Evolutionary conservation across 192 early-diverging fungal species (phyloP), one percentile per base, ranked within the genome.

Genomic region (Thamnidium elegans): DNA sequence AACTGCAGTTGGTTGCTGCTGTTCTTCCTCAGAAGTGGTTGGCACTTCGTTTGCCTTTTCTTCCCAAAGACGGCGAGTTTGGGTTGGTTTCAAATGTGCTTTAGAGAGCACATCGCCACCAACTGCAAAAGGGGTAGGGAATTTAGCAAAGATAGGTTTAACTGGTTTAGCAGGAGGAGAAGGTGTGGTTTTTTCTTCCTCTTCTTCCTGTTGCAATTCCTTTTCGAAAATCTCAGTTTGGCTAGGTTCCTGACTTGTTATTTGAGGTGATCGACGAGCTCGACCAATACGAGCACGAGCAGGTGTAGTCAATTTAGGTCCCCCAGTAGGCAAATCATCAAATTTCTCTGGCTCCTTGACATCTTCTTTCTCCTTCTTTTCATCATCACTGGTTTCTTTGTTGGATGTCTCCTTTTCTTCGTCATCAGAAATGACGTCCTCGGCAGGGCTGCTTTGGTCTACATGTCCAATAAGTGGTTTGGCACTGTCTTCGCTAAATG

Each of bases 71-170:
- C 70, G 61, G 20, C 74, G 69, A 14, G 42, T 26, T 55, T 65
- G 63, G 14, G 68, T 66, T 45, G 74, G 74, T 34, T 76, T 76
- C 20, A 76, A 55, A 6, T 53, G 58, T 1, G 46, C 45, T 7
- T 62, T 46, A 3, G 59, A 44, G 23, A 63, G 47, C 10, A 53
- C 65, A 20, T 61, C 74, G 14, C 55, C 65, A 19, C 46, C 46
- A 3, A 56, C 26, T 21, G 70, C 66, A 65, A 76, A 71, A 0
- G 74, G 74, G 13, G 74, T 76, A 21, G 74, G 66, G 55, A 71
- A 76, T 55, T 76, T 76, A 34, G 52, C 62, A 66, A 76, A 76
- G 34, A 76, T 76, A 30, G 74, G 74, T 21, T 76, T 76, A 17
- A 68, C 34, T 0, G 74, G 74, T 50, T 76, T 76, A 15, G 66